A percentile compares a stretch with the other conserved stretches of the same genome.
These are phyloP conservation scores for Malus orientalis DNA, from an alignment of 306 rosid genomes.

Conservation along the genomic window DNA sequence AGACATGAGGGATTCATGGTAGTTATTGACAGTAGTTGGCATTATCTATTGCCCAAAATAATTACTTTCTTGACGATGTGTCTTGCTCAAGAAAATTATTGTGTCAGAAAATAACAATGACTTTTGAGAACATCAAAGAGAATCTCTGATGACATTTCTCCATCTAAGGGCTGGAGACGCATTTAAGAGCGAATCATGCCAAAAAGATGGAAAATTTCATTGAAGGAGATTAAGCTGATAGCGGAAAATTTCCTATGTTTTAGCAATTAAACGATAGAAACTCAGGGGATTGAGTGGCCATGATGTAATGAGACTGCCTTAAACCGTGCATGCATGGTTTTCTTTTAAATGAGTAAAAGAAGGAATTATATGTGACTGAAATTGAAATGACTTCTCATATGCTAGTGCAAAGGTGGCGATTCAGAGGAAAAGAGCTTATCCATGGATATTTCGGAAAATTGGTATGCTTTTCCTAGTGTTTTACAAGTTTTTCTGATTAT, in stretches of 20 bases:
- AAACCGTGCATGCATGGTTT: not conserved
- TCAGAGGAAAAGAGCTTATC: conserved; percentile 55
- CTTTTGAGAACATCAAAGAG: not conserved
- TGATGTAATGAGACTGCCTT: not conserved
- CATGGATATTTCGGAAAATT: conserved; percentile 45
- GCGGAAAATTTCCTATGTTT: not conserved
- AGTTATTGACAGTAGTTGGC: not conserved
- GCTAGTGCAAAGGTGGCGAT: conserved; percentile 77
- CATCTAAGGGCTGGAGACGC: not conserved
- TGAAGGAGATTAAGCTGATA: not conserved
- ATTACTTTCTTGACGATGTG: not conserved
- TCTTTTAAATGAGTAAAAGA: not conserved
- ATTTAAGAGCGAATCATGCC: not conserved
- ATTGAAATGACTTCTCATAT: conserved; percentile 3
- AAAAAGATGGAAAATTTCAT: not conserved
- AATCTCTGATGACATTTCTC: not conserved
- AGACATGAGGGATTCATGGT: not conserved
- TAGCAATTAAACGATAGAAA: not conserved
- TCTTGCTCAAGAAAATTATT: not conserved
- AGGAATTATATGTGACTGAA: not conserved
- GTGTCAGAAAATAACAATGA: not conserved
- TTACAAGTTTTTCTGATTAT: conserved; percentile 8
- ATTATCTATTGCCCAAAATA: not conserved
- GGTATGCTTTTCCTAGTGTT: conserved; percentile 37
- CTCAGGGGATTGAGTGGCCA: not conserved